Conservation (phyloP, 2,329 filamentous ascomycete genomes). For the Diaporthe caulivora region DNA sequence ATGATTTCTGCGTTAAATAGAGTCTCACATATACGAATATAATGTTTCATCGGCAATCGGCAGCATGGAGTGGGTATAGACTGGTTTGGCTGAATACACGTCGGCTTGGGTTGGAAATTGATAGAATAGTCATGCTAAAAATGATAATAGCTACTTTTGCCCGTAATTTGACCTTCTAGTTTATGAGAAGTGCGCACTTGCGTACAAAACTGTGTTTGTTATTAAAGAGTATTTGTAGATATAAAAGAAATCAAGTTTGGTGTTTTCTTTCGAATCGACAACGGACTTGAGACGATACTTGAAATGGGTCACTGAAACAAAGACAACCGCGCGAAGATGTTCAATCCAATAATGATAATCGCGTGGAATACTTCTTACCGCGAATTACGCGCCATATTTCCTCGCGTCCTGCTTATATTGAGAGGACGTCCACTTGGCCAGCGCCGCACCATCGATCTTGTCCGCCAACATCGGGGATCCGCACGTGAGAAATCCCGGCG, state of each 20-base stretch:
- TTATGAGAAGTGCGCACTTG: background rate
- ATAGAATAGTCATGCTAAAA: background rate
- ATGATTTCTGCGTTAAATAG: background rate
- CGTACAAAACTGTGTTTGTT: background rate
- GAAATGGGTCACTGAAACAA: background rate
- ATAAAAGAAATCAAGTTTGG: no score
- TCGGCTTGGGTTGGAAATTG: background rate
- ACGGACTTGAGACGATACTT: background rate
- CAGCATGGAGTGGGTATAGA: slow-evolving; percentile 12
- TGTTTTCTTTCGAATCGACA: background rate
- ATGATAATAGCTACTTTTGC: background rate
- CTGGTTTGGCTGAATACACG: background rate
- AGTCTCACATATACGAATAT: background rate
- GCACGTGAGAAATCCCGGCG: no score
- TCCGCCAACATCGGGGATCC: no score
- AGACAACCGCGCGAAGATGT: background rate
- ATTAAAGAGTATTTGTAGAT: no score
- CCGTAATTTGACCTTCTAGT: background rate
- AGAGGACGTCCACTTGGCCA: no score
- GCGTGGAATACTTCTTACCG: background rate
- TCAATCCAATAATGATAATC: background rate
- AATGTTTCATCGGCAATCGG: slow-evolving; percentile 4
- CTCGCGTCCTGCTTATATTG: background rate
- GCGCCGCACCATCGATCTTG: no score
- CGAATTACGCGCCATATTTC: no score